Evolutionary conservation across 208 protist genomes (phyloP).

Genomic region (Strigomonas galati): DNA sequence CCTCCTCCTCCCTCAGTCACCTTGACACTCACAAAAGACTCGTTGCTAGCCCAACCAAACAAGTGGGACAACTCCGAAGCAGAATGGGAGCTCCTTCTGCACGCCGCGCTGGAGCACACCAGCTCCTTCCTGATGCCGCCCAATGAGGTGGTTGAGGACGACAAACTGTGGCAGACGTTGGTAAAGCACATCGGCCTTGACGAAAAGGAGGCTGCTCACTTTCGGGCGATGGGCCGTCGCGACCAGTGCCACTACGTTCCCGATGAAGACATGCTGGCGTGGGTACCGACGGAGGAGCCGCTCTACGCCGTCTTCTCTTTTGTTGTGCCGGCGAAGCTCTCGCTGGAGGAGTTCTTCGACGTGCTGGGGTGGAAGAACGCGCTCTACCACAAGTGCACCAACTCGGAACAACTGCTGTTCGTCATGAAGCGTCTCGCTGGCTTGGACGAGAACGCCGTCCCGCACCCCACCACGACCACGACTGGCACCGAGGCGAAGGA

Average conservation of each 20-base stretch:
- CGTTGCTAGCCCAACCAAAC: background rate
- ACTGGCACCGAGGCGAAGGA: background rate
- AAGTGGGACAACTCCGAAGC: background rate
- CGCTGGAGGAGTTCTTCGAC: background rate
- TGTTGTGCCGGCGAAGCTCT: background rate
- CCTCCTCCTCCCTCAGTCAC: background rate
- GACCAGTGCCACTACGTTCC: background rate
- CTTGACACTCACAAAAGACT: background rate
- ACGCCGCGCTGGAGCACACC: background rate
- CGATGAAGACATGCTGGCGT: background rate
- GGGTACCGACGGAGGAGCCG: background rate
- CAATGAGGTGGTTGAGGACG: background rate
- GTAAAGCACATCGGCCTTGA: background rate
- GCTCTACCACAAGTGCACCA: background rate
- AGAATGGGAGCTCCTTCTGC: background rate
- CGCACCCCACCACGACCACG: background rate
- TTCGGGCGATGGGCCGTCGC: background rate
- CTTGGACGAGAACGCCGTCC: background rate
- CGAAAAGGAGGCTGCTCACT: background rate
- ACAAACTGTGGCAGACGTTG: background rate
- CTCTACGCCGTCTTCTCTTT: background rate
- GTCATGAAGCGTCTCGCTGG: slow-evolving; percentile 22
- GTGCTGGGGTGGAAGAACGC: slow-evolving; percentile 8
- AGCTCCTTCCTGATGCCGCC: background rate
- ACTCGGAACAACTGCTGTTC: slow-evolving; percentile 5